A percentile compares a stretch with the other conserved stretches of the same genome.
These are phyloP conservation scores for Pythium phragmitis DNA, from an alignment of 352 stramenopile species.

Conservation along the genomic window DNA sequence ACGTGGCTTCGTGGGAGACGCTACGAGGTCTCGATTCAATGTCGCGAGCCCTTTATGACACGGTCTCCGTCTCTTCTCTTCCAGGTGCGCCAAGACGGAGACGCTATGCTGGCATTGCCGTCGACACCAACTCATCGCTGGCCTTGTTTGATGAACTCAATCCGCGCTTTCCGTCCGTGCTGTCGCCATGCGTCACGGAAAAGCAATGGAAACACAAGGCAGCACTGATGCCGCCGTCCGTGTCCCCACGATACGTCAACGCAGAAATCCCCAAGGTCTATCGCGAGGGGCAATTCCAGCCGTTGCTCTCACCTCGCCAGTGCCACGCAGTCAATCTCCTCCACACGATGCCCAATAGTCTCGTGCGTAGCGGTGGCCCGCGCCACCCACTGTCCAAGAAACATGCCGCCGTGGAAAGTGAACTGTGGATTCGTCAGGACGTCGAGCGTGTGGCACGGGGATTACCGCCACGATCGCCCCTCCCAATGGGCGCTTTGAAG, in stretches of 20 bases:
- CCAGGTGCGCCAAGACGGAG: neutral
- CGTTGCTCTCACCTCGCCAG: slow-evolving; percentile 45
- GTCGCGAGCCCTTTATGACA: slow-evolving; percentile 34
- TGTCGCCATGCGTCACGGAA: slow-evolving; percentile 36
- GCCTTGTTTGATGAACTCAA: slow-evolving; percentile 52
- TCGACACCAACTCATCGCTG: slow-evolving; percentile 13
- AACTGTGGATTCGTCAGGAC: slow-evolving; percentile 21
- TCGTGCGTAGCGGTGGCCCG: slow-evolving; percentile 10
- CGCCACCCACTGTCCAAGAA: slow-evolving; percentile 33
- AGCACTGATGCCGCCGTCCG: slow-evolving; percentile 42
- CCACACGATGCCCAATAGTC: slow-evolving; percentile 33
- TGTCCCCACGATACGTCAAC: slow-evolving; percentile 51
- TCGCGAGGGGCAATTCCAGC: slow-evolving; percentile 50
- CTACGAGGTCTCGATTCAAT: slow-evolving; percentile 38
- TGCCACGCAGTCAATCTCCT: slow-evolving; percentile 51
- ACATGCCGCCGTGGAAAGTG: slow-evolving; percentile 23
- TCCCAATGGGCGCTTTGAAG: slow-evolving; percentile 1
- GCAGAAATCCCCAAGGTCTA: slow-evolving; percentile 56
- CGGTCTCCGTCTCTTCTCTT: neutral
- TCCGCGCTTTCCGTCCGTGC: slow-evolving; percentile 61
- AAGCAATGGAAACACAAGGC: slow-evolving; percentile 59
- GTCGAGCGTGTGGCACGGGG: slow-evolving; percentile 2
- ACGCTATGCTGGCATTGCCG: neutral
- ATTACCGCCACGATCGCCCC: slow-evolving; percentile 6
- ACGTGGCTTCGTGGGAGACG: slow-evolving; percentile 41